Base-by-base conservation (phyloP, 176 grass and related monocot genomes). In the Microstegium vimineum region DNA sequence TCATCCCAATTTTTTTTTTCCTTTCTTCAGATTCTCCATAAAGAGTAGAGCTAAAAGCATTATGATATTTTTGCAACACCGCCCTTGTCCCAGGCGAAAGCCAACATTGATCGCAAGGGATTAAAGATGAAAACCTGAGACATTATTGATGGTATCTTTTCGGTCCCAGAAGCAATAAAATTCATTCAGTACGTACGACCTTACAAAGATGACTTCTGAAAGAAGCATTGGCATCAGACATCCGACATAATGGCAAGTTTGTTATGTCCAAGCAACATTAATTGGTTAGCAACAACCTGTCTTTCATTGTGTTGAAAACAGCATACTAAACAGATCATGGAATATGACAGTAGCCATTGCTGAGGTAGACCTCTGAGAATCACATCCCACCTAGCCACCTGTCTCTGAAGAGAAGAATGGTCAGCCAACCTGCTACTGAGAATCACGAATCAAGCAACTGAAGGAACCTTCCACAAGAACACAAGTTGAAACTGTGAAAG, bases 201-300 rank as follows among this genome's bases (percentile, higher is more conserved):
- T 11, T 45, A 46, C 56, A 77, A 78, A 73, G 74, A 83, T 85
- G 79, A 49, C 76, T 85, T 85, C 51, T 41, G 33, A 70, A 40
- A 80, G 30, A 84, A 76, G 59, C 35, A 69, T 71, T 52, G 26
- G 22, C 35, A 57, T 49, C 61, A 30, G 63, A 47, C 76, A 62
- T 15, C 26, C 30, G 26, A 61, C 57, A 61, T 83, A 85, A 52
- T 81, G 54, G 52, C 68, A 26, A 62, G 63, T 28, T 49, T 52
- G 57, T 66, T 56, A 67, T 22, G 75, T 61, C 75, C 22, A 42
- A 65, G 22, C 15, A 71, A 57, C 83, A 81, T 82, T 77, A 46
- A 89, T 70, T 81, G 77, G 52, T 84, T 77, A 69, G 42, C 42
- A 88, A 57, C 65, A 46, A 36, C 65, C 72, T 65, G 41, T 13